Evolutionary conservation across 2,329 filamentous ascomycete genomes (phyloP).

Genomic region (Arthrobotrys sphaeroides): DNA sequence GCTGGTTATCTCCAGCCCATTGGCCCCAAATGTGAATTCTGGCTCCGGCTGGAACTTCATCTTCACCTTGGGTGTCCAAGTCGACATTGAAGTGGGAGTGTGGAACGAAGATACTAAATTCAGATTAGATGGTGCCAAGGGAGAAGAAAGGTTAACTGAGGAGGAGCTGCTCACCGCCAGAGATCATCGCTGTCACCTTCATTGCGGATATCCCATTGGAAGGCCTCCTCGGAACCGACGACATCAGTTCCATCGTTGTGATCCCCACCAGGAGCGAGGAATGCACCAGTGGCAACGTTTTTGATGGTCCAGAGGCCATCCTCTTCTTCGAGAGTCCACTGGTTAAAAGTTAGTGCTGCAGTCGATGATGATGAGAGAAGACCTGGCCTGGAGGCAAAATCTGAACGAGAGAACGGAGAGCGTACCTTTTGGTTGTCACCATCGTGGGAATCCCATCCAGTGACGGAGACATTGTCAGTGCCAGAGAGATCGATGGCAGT

Average conservation of each 20-base stretch:
- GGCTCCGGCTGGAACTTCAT: slow-evolving; percentile 7
- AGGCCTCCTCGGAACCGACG: not conserved
- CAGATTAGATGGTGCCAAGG: not conserved
- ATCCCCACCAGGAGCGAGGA: not conserved
- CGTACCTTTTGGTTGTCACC: slow-evolving; percentile 23
- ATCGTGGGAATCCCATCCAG: slow-evolving; percentile 13
- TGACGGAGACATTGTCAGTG: slow-evolving; percentile 3
- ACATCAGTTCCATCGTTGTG: not conserved
- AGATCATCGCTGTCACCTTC: not conserved
- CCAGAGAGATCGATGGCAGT: slow-evolving; percentile 23
- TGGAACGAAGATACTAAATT: not conserved
- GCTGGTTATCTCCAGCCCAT: slow-evolving; percentile 6
- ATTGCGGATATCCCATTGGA: slow-evolving; percentile 13
- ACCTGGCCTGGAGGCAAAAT: not conserved
- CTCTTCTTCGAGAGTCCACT: not conserved
- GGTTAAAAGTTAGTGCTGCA: not conserved
- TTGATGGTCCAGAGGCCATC: not conserved
- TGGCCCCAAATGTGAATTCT: slow-evolving; percentile 3
- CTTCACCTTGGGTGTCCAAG: slow-evolving; percentile 16
- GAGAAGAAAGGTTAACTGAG: not conserved
- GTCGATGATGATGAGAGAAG: not conserved
- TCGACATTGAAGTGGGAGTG: not conserved
- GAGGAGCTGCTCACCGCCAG: not conserved
- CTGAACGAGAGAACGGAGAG: not conserved
- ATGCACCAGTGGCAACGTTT: not conserved